A percentile compares a stretch with the other conserved stretches of the same genome.
phyloP scores from a whole-genome alignment of 2,329 filamentous ascomycete species.

The Phialemonium atrogriseum region DNA sequence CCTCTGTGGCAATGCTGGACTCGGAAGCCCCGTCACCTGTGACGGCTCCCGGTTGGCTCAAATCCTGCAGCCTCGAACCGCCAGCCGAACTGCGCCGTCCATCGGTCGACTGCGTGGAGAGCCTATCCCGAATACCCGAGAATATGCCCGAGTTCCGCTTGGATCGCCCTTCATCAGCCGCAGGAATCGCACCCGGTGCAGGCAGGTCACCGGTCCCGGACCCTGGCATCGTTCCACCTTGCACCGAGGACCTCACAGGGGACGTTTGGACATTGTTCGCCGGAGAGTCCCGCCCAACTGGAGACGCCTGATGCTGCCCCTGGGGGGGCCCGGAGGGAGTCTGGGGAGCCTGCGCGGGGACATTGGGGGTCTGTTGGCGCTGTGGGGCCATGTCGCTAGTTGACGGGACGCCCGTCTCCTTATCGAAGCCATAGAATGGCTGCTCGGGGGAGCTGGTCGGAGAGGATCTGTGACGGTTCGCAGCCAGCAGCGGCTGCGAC shows the following conservation, averaged over 20 bases:
- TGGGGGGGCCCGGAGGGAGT: conserved; percentile 12
- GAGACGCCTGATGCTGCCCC: conserved; percentile 5
- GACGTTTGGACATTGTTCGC: neutral
- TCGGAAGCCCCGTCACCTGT: conserved; percentile 33
- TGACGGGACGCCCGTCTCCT: conserved; percentile 35
- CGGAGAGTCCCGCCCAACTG: neutral
- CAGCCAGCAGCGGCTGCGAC: conserved; percentile 36
- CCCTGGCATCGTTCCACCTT: too few species aligned
- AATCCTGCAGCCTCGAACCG: conserved; percentile 10
- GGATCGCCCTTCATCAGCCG: conserved; percentile 25
- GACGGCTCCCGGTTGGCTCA: conserved; percentile 10
- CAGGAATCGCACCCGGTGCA: conserved; percentile 23
- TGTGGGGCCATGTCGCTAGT: conserved; percentile 7
- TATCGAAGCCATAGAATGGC: conserved; percentile 36
- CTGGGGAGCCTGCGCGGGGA: conserved; percentile 36
- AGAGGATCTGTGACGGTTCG: conserved; percentile 26
- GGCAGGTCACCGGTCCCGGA: conserved; percentile 18
- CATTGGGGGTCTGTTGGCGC: conserved; percentile 41
- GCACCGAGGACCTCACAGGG: conserved; percentile 17
- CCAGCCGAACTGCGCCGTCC: conserved; percentile 19
- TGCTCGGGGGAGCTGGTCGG: conserved; percentile 14
- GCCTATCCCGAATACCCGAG: conserved; percentile 39
- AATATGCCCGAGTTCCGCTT: conserved; percentile 38
- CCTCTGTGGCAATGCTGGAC: conserved; percentile 30
- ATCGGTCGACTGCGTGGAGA: conserved; percentile 24